Conservation (phyloP, 192 early-diverging fungal genomes). For the Coemansia sp. region DNA sequence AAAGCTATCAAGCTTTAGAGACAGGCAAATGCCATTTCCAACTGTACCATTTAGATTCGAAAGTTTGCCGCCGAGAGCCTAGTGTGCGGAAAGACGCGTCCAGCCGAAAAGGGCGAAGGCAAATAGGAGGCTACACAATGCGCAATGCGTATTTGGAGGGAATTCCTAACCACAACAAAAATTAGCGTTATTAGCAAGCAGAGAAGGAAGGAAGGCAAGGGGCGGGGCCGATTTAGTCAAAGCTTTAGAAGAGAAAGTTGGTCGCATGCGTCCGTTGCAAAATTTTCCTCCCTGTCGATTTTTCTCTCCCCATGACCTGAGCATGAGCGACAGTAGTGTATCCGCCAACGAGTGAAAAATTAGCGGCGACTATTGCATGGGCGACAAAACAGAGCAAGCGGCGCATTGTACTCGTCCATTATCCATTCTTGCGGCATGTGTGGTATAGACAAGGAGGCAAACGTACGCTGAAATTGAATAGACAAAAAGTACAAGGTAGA, state of each 20-base stretch:
- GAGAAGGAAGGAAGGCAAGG: not conserved
- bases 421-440: not conserved
- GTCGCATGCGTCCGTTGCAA: not conserved
- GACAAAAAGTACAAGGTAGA: not conserved
- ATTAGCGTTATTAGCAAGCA: slow-evolving; percentile 4
- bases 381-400: not conserved
- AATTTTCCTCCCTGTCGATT: slow-evolving; percentile 1
- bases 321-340: not conserved
- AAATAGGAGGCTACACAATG: not conserved
- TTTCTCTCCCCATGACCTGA: no score
- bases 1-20: no score
- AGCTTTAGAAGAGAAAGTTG: not conserved
- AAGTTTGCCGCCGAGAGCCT: not conserved
- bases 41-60: not conserved
- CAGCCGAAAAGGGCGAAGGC: no score
- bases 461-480: not conserved
- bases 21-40: no score
- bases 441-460: not conserved
- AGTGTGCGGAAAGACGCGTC: not conserved
- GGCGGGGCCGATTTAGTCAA: not conserved
- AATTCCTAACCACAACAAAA: slow-evolving; percentile 1
- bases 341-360: not conserved
- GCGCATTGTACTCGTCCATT: not conserved
- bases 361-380: not conserved
- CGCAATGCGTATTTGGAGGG: not conserved